A percentile compares a stretch with the other conserved stretches of the same genome.
phyloP scores from a whole-genome alignment of 169 alveolate species.

The Plasmodium ovale region DNA sequence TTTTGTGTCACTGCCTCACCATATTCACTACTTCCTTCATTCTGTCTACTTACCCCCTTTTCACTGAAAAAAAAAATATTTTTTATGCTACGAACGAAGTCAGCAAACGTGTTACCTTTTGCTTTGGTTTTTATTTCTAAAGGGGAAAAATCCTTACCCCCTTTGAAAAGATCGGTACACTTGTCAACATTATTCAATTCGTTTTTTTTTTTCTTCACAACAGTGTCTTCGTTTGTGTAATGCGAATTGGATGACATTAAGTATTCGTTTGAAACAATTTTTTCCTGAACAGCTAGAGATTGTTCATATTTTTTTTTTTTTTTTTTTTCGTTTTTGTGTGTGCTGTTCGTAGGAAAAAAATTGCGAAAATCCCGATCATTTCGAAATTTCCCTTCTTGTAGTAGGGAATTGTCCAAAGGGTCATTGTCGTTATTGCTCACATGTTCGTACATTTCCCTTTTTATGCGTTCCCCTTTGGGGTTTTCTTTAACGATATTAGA shows the following conservation, averaged over 20 bases:
- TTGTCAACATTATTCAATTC: background rate
- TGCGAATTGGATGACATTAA: background rate
- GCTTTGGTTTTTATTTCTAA: conserved; percentile 9
- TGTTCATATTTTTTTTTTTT: too few relatives aligned
- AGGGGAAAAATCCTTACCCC: conserved; percentile 9
- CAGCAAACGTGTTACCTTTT: conserved; percentile 9
- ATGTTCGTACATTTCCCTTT: too few relatives aligned
- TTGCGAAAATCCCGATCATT: too few relatives aligned
- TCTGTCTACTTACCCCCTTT: background rate
- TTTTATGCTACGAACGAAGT: conserved; percentile 16
- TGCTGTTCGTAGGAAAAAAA: too few relatives aligned
- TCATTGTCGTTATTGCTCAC: too few relatives aligned
- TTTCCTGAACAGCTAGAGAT: too few relatives aligned
- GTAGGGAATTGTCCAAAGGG: too few relatives aligned
- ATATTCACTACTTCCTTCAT: background rate
- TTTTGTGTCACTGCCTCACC: background rate
- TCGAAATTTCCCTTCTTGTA: too few relatives aligned
- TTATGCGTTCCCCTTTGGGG: too few relatives aligned
- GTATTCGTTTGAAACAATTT: background rate
- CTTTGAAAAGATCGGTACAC: background rate
- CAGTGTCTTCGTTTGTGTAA: background rate
- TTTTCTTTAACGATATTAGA: too few relatives aligned
- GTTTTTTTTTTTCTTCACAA: background rate
- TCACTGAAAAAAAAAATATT: conserved; percentile 14
- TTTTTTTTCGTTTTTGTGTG: too few relatives aligned